These are phyloP conservation scores for Neonectria neomacrospora DNA, from an alignment of 2,329 filamentous ascomycete species.

Conservation along the genomic window DNA sequence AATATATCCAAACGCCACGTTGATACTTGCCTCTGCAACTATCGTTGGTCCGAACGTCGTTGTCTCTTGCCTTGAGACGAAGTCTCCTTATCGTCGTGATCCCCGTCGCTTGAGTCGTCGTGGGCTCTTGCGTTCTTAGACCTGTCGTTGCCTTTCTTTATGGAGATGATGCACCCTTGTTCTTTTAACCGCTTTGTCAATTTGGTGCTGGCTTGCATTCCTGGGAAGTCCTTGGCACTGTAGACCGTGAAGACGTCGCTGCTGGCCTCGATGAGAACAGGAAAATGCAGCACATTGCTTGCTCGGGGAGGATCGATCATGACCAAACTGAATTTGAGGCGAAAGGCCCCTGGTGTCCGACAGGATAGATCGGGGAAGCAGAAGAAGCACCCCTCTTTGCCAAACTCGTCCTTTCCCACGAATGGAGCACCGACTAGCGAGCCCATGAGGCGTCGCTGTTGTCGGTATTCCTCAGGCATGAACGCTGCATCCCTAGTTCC, in stretches of 20 bases:
- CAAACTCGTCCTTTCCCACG: constrained; percentile 78
- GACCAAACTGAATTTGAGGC: constrained; percentile 78
- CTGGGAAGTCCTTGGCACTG: constrained; percentile 87
- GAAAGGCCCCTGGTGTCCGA: constrained; percentile 79
- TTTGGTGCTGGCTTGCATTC: constrained; percentile 81
- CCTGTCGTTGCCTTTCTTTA: constrained; percentile 86
- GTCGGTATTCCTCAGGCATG: constrained; percentile 77
- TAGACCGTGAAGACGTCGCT: constrained; percentile 83
- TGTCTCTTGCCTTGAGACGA: constrained; percentile 38
- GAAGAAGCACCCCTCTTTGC: constrained; percentile 82
- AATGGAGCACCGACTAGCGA: constrained; percentile 82
- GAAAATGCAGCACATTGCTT: constrained; percentile 58
- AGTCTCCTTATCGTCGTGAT: constrained; percentile 49
- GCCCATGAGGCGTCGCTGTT: constrained; percentile 82
- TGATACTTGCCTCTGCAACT: constrained; percentile 13
- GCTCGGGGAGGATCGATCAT: constrained; percentile 72
- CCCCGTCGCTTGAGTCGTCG: constrained; percentile 60
- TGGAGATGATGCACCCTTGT: constrained; percentile 85
- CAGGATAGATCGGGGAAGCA: constrained; percentile 87
- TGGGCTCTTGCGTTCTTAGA: constrained; percentile 50
- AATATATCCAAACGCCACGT: constrained; percentile 34
- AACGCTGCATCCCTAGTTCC: constrained; percentile 75
- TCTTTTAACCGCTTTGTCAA: constrained; percentile 79
- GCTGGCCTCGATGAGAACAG: constrained; percentile 63
- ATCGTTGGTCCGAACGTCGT: constrained; percentile 35